phyloP scores from a whole-genome alignment of 2,329 filamentous ascomycete genomes.

The Curvularia verruculosa region DNA sequence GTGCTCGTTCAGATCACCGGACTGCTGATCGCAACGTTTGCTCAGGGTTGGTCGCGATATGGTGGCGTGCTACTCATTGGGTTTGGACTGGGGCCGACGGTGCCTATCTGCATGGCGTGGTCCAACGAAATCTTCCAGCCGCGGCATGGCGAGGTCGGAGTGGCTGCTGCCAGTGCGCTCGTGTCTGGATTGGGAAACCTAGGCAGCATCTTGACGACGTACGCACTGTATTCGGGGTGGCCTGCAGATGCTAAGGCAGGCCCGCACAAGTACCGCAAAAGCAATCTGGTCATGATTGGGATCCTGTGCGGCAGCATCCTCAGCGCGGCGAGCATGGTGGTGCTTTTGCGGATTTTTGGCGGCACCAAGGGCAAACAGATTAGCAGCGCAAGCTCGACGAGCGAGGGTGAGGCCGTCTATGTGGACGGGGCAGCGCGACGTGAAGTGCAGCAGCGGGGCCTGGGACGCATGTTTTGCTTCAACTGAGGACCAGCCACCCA shows the following conservation, averaged over 20 bases:
- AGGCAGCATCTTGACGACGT: constrained; percentile 85
- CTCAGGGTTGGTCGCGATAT: constrained; percentile 82
- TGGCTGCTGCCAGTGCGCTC: constrained; percentile 82
- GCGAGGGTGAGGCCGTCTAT: constrained; percentile 61
- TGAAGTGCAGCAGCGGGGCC: constrained; percentile 50
- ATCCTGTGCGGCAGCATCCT: constrained; percentile 80
- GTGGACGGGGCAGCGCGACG: constrained; percentile 51
- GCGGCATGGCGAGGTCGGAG: constrained; percentile 87
- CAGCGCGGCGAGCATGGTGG: constrained; percentile 71
- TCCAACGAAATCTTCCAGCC: constrained; percentile 88
- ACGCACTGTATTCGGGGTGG: constrained; percentile 89
- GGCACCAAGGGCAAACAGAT: constrained; percentile 45
- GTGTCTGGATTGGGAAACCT: constrained; percentile 88
- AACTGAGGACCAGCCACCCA: constrained; percentile 21
- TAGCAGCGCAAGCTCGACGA: constrained; percentile 40
- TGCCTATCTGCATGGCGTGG: constrained; percentile 95
- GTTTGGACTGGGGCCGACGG: constrained; percentile 87
- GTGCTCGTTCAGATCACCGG: constrained; percentile 81
- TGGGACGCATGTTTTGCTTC: constrained; percentile 45
- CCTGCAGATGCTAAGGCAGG: constrained; percentile 69
- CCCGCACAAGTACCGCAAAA: constrained; percentile 75
- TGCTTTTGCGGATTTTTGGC: constrained; percentile 61
- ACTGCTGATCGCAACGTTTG: constrained; percentile 78
- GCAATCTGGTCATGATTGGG: constrained; percentile 86
- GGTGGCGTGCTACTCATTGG: constrained; percentile 88